Conservation (phyloP, 192 early-diverging fungal species). For the Coemansia sp. region DNA sequence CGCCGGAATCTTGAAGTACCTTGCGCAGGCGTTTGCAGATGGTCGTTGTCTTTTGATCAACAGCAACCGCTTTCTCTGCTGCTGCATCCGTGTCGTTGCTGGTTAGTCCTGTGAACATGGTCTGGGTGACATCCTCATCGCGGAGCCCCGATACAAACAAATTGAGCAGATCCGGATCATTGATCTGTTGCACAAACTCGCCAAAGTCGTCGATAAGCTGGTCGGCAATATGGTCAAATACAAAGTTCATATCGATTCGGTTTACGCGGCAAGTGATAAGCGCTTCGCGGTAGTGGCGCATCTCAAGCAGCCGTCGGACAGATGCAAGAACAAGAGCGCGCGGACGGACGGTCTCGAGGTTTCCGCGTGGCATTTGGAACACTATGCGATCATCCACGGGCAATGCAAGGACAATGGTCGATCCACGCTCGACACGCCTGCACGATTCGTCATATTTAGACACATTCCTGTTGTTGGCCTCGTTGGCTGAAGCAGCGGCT, state of each 20-base stretch:
- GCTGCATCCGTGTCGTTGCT: neutral
- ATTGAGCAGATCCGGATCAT: conserved; percentile 85
- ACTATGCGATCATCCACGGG: conserved; percentile 63
- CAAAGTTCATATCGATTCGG: conserved; percentile 91
- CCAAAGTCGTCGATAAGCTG: conserved; percentile 67
- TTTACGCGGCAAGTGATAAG: conserved; percentile 83
- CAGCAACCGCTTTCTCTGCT: neutral
- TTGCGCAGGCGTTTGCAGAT: conserved; percentile 70
- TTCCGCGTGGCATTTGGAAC: conserved; percentile 93
- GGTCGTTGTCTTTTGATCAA: conserved; percentile 64
- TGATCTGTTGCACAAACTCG: conserved; percentile 74
- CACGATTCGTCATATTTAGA: conserved; percentile 33
- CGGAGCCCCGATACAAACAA: conserved; percentile 82
- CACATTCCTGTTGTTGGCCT: neutral
- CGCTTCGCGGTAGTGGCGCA: conserved; percentile 72
- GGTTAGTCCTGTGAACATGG: conserved; percentile 69
- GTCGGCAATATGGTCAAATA: conserved; percentile 76
- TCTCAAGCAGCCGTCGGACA: conserved; percentile 63
- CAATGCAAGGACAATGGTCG: conserved; percentile 78
- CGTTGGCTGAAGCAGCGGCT: neutral
- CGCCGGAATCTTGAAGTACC: conserved; percentile 58
- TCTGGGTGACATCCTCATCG: conserved; percentile 79
- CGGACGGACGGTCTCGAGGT: conserved; percentile 90
- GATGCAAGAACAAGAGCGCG: conserved; percentile 82
- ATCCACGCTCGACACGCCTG: conserved; percentile 89